Conservation (phyloP, 352 stramenopile species). For the Globisporangium solare region DNA sequence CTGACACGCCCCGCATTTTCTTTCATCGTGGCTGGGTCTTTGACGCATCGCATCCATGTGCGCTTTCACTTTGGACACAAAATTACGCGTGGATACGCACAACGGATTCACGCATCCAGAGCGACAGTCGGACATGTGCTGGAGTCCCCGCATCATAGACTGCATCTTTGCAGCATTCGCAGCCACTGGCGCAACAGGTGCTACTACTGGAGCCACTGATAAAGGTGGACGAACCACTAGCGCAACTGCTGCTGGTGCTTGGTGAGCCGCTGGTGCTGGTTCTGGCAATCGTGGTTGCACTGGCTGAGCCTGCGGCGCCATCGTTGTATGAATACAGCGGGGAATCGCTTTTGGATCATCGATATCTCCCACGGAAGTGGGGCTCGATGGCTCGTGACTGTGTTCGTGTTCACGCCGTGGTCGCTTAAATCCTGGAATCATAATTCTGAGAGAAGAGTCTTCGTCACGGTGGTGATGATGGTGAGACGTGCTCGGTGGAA, state of each 20-base stretch:
- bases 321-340: slow-evolving; percentile 13
- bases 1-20: slow-evolving; percentile 51
- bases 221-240: background rate
- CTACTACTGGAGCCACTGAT: background rate
- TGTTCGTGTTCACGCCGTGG: slow-evolving; percentile 11
- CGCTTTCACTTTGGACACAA: slow-evolving; percentile 44
- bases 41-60: slow-evolving; percentile 27
- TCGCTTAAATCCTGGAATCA: slow-evolving; percentile 18
- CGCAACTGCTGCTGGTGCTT: slow-evolving; percentile 5
- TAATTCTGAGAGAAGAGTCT: background rate
- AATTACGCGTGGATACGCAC: slow-evolving; percentile 47
- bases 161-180: slow-evolving; percentile 46
- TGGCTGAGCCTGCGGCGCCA: slow-evolving; percentile 2
- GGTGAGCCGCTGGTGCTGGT: too few species aligned
- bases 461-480: slow-evolving; percentile 11
- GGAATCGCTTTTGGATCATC: slow-evolving; percentile 17
- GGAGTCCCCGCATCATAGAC: slow-evolving; percentile 45
- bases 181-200: slow-evolving; percentile 5
- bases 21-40: slow-evolving; percentile 21
- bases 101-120: slow-evolving; percentile 44
- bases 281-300: background rate
- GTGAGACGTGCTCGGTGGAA: background rate
- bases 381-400: slow-evolving; percentile 27
- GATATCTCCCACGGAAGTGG: slow-evolving; percentile 45
- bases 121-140: slow-evolving; percentile 36